phyloP scores from a whole-genome alignment of 352 stramenopile genomes.

The Phytophthora sp. region DNA sequence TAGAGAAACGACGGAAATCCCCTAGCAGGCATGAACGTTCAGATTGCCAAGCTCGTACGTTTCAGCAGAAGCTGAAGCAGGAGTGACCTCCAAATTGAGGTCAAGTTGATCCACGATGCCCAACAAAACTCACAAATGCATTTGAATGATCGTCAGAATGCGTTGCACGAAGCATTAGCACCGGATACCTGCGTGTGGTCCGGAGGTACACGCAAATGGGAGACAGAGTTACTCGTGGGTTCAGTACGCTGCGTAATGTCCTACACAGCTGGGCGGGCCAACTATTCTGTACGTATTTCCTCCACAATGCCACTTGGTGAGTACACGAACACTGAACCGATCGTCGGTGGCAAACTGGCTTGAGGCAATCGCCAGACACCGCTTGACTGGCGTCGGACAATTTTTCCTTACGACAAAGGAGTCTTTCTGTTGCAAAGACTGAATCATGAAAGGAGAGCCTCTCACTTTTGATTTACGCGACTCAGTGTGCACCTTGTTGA shows the following conservation, averaged over 20 bases:
- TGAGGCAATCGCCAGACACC: constrained; percentile 3
- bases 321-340: constrained; percentile 8
- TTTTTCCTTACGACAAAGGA: neutral
- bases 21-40: too few species aligned
- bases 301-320: neutral
- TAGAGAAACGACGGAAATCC: too few species aligned
- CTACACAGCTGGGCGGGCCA: neutral
- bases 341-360: constrained; percentile 4
- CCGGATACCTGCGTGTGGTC: too few species aligned
- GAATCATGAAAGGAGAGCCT: neutral
- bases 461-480: constrained; percentile 7
- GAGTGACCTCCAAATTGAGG: constrained; percentile 8
- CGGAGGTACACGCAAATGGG: neutral
- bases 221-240: constrained; percentile 3
- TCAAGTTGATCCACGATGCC: constrained; percentile 9
- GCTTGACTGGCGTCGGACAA: constrained; percentile 7
- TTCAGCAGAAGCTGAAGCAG: too few species aligned
- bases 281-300: constrained; percentile 10
- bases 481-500: neutral
- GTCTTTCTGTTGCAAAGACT: neutral
- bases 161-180: too few species aligned
- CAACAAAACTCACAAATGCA: too few species aligned
- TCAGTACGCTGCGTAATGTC: constrained; percentile 2
- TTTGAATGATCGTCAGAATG: too few species aligned
- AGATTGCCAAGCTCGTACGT: too few species aligned